Evolutionary conservation across 805 yeast species (phyloP), one percentile per base, ranked within the genome.

Genomic region (Vanderwaltozyma polyspora): DNA sequence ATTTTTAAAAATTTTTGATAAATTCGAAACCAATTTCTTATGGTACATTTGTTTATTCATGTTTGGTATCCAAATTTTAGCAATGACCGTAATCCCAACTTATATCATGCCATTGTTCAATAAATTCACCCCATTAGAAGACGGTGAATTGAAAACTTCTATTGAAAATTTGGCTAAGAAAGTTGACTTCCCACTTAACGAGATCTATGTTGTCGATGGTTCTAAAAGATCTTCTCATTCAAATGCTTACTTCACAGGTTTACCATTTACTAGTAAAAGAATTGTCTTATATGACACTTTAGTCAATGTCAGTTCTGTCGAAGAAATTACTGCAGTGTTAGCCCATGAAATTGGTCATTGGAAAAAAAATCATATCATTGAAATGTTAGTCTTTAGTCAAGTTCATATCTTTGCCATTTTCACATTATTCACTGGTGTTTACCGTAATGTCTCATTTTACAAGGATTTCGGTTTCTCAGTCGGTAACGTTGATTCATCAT

Each of bases 301-400:
- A 62, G 79, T 91, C 43, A 75, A 82, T 41, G 79, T 83, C 39
- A 77, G 86, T 23, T 62, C 86, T 21, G 70, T 74, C 19, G 72
- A 70, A 28, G 94, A 91, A 60, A 83, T 86, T 27, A 84, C 86
- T 34, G 96, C 97, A 34, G 95, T 91, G 1, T 68, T 89, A 44
- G 97, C 94, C n/a, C 99, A 91, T 55, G 99, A 91, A 64, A 79
- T 91, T 46, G 99, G 99, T 33, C 99, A 91, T 59, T 91, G 99
- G 99, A 78, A 79, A 49, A 69, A 81, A 56, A 76, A 80, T 38
- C 99, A 91, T 59, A 79, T 87, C 41, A 66, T 87, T n/a, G 77
- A 76, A 54, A 71, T 79, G 68, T 60, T 91, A 50, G 50, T 70
- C 5, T 69, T 78, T 42, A 66, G 74, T 31, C 87, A 84, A 59